Base-by-base conservation (phyloP, 768 basidiomycete species). In the Phylloporus sp. region DNA sequence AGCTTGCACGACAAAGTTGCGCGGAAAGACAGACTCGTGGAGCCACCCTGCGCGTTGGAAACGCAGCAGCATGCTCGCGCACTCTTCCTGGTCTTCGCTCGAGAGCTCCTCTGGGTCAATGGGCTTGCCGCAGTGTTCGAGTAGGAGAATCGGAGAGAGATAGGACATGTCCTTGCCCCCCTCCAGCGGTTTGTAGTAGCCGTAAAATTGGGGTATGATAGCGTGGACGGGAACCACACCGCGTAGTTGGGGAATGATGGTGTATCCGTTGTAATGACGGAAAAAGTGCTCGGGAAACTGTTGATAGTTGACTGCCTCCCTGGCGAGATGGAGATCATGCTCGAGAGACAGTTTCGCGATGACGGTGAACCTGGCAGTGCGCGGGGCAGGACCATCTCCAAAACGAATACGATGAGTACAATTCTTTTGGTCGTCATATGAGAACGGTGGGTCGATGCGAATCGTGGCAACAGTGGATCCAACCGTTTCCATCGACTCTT, bases 151-250 rank as follows among this genome's bases (percentile, higher is more conserved):
- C 0, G 76, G 73, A 43, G 72, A 74, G 5, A 70, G 54, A 52
- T 60, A 59, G n/a, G 9, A 1, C 16, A 10, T 10, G 7, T 28
- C 10, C 18, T 4, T 1, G 0, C 4, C 67, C 18, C 2, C n/a
- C n/a, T n/a, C n/a, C 38, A 42, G 16, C 1, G 71, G 72, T 0
- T 57, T 60, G 56, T 85, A 86, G 64, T 80, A 81, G 2, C 85
- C 84, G 57, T 81, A 86, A 63, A 77, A 86, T 61, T 84, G 81
- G 0, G 85, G 84, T 4, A 80, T 77, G 42, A 84, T 42, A 0
- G 84, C 73, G 7, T 72, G 68, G 5, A 78, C 68, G 3, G 80
- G 79, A 0, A 76, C 72, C 1, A 80, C 76, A 54, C 73, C 58
- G 28, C 66, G 64, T 6, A 80, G 26, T 18, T 65, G 68, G 5